A percentile compares a stretch with the other conserved stretches of the same genome.
Conservation (phyloP, 2,329 filamentous ascomycete species). For the Colletotrichum cuscutae region DNA sequence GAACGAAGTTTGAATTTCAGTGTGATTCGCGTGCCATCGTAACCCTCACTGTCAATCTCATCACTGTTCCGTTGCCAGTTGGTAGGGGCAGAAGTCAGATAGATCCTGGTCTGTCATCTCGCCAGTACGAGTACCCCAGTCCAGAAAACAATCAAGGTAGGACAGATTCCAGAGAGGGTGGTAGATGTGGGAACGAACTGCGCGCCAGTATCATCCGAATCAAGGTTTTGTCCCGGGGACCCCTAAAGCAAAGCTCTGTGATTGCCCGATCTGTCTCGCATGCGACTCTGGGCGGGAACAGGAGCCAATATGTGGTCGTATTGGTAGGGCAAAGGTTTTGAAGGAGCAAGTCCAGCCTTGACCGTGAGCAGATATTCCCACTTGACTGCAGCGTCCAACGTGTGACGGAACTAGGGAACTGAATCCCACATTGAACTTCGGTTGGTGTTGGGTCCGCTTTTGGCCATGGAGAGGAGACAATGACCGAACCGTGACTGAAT, state of each 20-base stretch:
- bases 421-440: background rate
- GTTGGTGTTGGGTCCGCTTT: conserved; percentile 2
- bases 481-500: conserved; percentile 19
- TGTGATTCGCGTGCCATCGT: background rate
- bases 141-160: background rate
- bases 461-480: background rate
- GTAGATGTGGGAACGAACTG: conserved; percentile 9
- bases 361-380: conserved; percentile 10
- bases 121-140: background rate
- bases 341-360: background rate
- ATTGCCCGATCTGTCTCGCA: background rate
- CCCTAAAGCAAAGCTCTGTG: background rate
- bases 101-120: conserved; percentile 3
- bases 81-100: conserved; percentile 3
- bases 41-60: background rate
- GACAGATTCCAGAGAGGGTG: background rate
- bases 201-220: background rate
- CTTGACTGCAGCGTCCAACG: conserved; percentile 24
- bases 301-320: background rate
- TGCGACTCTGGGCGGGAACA: background rate
- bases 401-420: conserved; percentile 3
- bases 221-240: background rate
- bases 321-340: background rate
- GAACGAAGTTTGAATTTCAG: background rate
- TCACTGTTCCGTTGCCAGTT: background rate